Conservation (phyloP, 148 eudicot species). For the Persicaria maculosa region DNA sequence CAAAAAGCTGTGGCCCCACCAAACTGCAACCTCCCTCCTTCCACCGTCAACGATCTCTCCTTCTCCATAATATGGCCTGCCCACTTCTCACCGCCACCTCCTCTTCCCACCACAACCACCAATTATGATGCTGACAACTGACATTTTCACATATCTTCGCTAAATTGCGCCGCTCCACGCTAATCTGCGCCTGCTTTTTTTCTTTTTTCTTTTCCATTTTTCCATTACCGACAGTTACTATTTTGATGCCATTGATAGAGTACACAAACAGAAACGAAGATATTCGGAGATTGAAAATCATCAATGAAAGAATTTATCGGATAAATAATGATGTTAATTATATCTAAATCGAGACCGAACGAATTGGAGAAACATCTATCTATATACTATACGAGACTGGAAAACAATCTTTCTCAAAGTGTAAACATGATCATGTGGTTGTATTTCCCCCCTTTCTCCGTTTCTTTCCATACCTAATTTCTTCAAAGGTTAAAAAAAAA, state of each 20-base stretch:
- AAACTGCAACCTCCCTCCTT: not conserved
- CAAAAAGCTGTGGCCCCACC: not conserved
- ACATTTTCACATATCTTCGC: not conserved
- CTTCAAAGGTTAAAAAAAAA: not conserved
- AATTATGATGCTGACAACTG: not conserved
- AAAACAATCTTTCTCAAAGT: not conserved
- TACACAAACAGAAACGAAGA: not conserved
- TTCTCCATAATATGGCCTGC: not conserved
- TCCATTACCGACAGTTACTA: not conserved
- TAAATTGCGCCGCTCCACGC: not conserved
- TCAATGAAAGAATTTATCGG: not conserved
- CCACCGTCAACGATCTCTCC: not conserved
- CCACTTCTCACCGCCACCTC: not conserved
- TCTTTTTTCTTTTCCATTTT: not conserved
- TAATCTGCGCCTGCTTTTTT: not conserved
- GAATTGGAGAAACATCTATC: not conserved
- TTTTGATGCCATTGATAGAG: not conserved
- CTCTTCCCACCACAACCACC: not conserved
- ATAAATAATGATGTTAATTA: not conserved
- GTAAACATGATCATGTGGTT: not conserved
- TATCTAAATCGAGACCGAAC: not conserved
- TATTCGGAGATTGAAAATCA: not conserved
- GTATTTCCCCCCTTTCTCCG: not conserved
- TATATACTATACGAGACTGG: not conserved
- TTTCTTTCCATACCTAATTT: not conserved